Evolutionary conservation across 2,329 filamentous ascomycete species (phyloP).

Genomic region (Elsinoe arachidis): DNA sequence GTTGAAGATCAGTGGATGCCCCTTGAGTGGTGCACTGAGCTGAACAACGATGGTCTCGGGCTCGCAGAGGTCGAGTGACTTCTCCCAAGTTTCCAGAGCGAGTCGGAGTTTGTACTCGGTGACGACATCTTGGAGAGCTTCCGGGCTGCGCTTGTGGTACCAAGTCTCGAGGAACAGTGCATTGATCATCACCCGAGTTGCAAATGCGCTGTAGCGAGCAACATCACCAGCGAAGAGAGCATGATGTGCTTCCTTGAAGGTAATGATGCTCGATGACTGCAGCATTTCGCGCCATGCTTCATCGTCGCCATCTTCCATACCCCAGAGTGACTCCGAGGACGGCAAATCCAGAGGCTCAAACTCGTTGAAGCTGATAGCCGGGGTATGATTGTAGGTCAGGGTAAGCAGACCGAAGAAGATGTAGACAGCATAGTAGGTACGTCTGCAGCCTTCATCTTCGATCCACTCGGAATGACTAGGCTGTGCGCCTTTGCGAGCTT

Average conservation of each 20-base stretch:
- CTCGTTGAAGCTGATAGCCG: conserved; percentile 96
- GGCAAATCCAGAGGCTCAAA: conserved; percentile 89
- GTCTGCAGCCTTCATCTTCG: conserved; percentile 89
- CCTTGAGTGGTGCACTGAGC: conserved; percentile 88
- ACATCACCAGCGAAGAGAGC: conserved; percentile 90
- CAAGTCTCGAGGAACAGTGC: conserved; percentile 96
- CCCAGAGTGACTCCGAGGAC: conserved; percentile 91
- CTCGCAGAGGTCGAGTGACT: conserved; percentile 86
- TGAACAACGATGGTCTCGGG: conserved; percentile 81
- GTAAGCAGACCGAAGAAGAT: conserved; percentile 97
- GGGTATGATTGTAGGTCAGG: conserved; percentile 94
- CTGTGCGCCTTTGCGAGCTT: conserved; percentile 67
- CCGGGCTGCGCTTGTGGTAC: conserved; percentile 98
- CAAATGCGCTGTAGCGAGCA: conserved; percentile 89
- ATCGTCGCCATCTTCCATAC: conserved; percentile 69
- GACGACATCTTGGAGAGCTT: conserved; percentile 91
- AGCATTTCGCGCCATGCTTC: conserved; percentile 75
- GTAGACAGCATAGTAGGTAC: conserved; percentile 97
- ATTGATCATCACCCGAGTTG: conserved; percentile 97
- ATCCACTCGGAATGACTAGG: conserved; percentile 88
- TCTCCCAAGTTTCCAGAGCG: conserved; percentile 97
- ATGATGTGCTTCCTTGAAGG: conserved; percentile 89
- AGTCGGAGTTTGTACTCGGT: conserved; percentile 96
- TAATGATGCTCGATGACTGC: conserved; percentile 61
- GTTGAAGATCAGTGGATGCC: conserved; percentile 94